These are phyloP conservation scores for Phycomyces nitens DNA, from an alignment of 192 early-diverging fungal genomes.

Conservation along the genomic window DNA sequence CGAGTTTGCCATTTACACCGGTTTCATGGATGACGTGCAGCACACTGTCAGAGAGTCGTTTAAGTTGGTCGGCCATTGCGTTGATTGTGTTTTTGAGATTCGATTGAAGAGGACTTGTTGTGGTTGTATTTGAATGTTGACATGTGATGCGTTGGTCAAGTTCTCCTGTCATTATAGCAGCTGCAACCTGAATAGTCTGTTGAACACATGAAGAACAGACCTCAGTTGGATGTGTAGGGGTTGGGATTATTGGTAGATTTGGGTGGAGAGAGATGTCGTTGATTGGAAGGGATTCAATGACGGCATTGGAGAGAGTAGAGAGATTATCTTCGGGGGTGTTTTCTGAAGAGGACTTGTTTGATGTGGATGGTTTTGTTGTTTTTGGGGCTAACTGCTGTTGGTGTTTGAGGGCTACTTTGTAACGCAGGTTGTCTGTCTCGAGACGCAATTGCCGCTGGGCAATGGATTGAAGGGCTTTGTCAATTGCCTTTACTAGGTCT, in stretches of 20 bases:
- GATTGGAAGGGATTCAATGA: background rate
- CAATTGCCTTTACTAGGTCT: constrained; percentile 6
- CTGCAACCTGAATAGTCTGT: constrained; percentile 43
- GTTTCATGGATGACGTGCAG: constrained; percentile 66
- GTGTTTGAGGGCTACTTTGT: constrained; percentile 20
- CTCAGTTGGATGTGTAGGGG: background rate
- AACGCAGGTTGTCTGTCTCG: constrained; percentile 23
- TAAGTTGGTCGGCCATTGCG: constrained; percentile 61
- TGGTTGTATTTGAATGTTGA: constrained; percentile 12
- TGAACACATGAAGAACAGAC: constrained; percentile 41
- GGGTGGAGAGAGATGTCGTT: background rate
- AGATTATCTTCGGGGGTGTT: background rate
- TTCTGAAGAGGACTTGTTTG: background rate
- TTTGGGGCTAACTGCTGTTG: constrained; percentile 16
- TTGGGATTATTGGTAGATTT: constrained; percentile 1
- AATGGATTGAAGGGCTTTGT: constrained; percentile 11
- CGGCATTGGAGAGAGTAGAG: background rate
- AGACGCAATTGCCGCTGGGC: constrained; percentile 16
- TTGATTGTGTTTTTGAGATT: constrained; percentile 49
- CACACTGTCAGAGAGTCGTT: constrained; percentile 52
- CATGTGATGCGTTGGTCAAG: constrained; percentile 44
- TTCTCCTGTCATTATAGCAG: constrained; percentile 42
- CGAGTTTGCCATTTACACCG: constrained; percentile 69
- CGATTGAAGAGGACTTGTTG: constrained; percentile 17
- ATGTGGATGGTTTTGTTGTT: background rate